Base-by-base conservation (phyloP, 257 asterid genomes). In the Paraleonurus japonicus region DNA sequence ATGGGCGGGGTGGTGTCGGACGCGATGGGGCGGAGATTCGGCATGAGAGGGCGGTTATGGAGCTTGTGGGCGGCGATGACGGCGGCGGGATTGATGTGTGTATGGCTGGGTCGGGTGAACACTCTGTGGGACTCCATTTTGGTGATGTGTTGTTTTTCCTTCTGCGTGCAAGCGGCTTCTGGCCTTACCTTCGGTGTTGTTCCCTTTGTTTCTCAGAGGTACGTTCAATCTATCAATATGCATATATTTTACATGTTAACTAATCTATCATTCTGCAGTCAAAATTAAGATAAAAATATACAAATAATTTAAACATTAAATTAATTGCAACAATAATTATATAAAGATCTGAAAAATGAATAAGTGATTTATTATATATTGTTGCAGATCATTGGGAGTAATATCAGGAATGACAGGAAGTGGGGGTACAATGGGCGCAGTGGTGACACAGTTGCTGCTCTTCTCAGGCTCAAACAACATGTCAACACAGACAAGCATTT, bases 331-430 rank as follows among this genome's bases (percentile, higher is more conserved):
- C n/a, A n/a, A n/a, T n/a, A n/a, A n/a, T n/a, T n/a, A n/a, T n/a
- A n/a, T n/a, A n/a, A n/a, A n/a, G n/a, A n/a, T n/a, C n/a, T n/a
- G n/a, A n/a, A n/a, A n/a, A n/a, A n/a, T n/a, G n/a, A n/a, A n/a
- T n/a, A n/a, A n/a, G n/a, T n/a, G 23, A 16, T 13, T 2, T 1
- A n/a, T 4, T 5, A 19, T 16, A 57, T 53, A 41, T 39, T 4
- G 61, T 15, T 35, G 8, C 81, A 92, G 96, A 81, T 87, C 98
- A 22, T 48, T 90, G 4, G 97, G 96, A 7, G 75, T 90, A 26
- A 73, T 90, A 66, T 88, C 93, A 0, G 98, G 98, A 70, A 87
- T 90, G 95, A 86, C 96, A 0, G 96, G 97, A 11, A 96, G 87
- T 0, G 97, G 98, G 5, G 98, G 98, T 58, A 92, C 81, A 19